Conservation (phyloP, 768 basidiomycete species). For the Rhizopogon vulgaris region DNA sequence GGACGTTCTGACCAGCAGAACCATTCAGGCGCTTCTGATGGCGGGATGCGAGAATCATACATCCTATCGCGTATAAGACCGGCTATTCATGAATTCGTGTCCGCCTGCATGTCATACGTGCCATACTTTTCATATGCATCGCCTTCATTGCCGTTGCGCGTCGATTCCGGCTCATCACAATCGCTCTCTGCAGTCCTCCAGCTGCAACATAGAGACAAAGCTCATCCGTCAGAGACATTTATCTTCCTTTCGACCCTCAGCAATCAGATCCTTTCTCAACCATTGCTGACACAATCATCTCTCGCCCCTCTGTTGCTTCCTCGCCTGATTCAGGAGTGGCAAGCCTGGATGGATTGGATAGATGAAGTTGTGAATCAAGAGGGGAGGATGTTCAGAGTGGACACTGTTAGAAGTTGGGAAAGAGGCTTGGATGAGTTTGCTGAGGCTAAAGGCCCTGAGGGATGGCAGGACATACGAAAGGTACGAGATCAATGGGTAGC, state of each 20-base stretch:
- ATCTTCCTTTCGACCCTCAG: slow-evolving; percentile 64
- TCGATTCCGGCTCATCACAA: slow-evolving; percentile 23
- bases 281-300: slow-evolving; percentile 55
- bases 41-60: slow-evolving; percentile 78
- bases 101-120: slow-evolving; percentile 74
- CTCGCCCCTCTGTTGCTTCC: slow-evolving; percentile 54
- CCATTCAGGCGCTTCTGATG: slow-evolving; percentile 18
- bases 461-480: slow-evolving; percentile 35
- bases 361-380: slow-evolving; percentile 65
- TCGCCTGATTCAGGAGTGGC: slow-evolving; percentile 70
- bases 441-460: slow-evolving; percentile 39
- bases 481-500: slow-evolving; percentile 62
- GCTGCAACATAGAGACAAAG: slow-evolving; percentile 54
- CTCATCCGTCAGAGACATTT: slow-evolving; percentile 72
- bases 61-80: slow-evolving; percentile 69
- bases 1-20: slow-evolving; percentile 22
- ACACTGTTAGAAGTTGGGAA: slow-evolving; percentile 66
- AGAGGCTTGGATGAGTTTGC: slow-evolving; percentile 62
- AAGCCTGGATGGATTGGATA: slow-evolving; percentile 65
- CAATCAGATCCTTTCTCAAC: slow-evolving; percentile 61
- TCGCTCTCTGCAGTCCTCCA: slow-evolving; percentile 40
- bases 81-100: slow-evolving; percentile 70
- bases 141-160: slow-evolving; percentile 5
- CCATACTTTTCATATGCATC: slow-evolving; percentile 69
- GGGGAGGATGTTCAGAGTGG: slow-evolving; percentile 75